Percentiles rank a stretch among this genome's conserved stretches.
phyloP scores from a whole-genome alignment of 306 rosid species.

The Corylus heterophylla region DNA sequence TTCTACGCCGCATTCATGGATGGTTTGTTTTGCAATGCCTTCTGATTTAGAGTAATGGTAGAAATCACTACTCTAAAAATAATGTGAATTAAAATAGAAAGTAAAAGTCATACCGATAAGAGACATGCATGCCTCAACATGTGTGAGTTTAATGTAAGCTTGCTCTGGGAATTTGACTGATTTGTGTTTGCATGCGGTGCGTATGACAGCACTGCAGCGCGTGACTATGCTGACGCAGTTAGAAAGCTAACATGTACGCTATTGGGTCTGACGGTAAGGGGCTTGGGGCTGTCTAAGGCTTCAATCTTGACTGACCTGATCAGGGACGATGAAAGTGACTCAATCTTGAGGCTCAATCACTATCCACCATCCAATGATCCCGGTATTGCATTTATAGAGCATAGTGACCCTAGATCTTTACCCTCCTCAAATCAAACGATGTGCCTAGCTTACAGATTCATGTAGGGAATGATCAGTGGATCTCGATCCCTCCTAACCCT shows the following conservation, averaged over 20 bases:
- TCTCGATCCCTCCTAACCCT: slow-evolving; percentile 71
- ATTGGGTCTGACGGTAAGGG: slow-evolving; percentile 68
- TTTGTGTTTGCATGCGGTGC: slow-evolving; percentile 10
- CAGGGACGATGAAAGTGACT: slow-evolving; percentile 57
- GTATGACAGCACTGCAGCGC: slow-evolving; percentile 51
- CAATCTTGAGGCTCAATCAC: slow-evolving; percentile 74
- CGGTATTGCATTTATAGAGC: slow-evolving; percentile 66
- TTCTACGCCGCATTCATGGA: background rate
- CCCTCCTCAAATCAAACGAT: slow-evolving; percentile 77
- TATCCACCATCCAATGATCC: slow-evolving; percentile 41
- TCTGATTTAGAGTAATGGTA: no score
- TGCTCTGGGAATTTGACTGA: background rate
- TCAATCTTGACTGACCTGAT: slow-evolving; percentile 55
- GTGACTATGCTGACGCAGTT: slow-evolving; percentile 51
- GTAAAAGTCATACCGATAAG: no score
- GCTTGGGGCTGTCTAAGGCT: slow-evolving; percentile 53
- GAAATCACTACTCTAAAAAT: no score
- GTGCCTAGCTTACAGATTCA: slow-evolving; percentile 39
- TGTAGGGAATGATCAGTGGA: slow-evolving; percentile 2
- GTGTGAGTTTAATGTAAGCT: background rate
- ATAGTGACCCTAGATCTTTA: slow-evolving; percentile 85
- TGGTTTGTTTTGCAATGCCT: slow-evolving; percentile 1
- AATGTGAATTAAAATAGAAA: no score
- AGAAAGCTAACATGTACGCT: slow-evolving; percentile 64
- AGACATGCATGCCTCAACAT: no score